phyloP scores from a whole-genome alignment of 2,329 filamentous ascomycete genomes.

The Coleophoma crateriformis region DNA sequence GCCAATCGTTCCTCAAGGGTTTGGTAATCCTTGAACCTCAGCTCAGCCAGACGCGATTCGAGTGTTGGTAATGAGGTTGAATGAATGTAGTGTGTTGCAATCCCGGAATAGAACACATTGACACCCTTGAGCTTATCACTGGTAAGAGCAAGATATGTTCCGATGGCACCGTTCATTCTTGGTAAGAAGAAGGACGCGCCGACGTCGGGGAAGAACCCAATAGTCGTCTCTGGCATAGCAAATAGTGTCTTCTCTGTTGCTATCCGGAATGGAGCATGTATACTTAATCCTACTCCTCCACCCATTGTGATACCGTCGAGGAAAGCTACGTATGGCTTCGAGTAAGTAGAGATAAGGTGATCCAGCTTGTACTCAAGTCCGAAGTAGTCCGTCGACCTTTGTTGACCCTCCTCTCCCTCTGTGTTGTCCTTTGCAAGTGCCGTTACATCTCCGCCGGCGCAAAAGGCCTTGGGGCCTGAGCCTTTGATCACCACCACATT shows the following conservation, averaged over 20 bases:
- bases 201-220: constrained; percentile 98
- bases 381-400: constrained; percentile 79
- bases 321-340: constrained; percentile 88
- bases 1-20: constrained; percentile 54
- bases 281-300: constrained; percentile 86
- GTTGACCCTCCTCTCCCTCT: constrained; percentile 62
- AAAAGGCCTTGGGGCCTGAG: constrained; percentile 77
- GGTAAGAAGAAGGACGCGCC: constrained; percentile 95
- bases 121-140: constrained; percentile 77
- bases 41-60: constrained; percentile 80
- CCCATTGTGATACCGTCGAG: constrained; percentile 99
- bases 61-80: constrained; percentile 78
- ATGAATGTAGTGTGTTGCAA: constrained; percentile 95
- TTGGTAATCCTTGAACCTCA: constrained; percentile 79
- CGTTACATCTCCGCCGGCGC: constrained; percentile 87
- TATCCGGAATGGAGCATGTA: constrained; percentile 94
- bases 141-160: constrained; percentile 90
- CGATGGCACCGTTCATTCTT: constrained; percentile 77
- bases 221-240: constrained; percentile 97
- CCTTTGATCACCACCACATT: constrained; percentile 93
- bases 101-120: constrained; percentile 82
- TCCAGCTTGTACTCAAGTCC: constrained; percentile 93
- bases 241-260: constrained; percentile 94
- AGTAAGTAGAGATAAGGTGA: constrained; percentile 89
- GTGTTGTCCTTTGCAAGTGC: constrained; percentile 71